Evolutionary conservation across 2,329 filamentous ascomycete genomes (phyloP), one percentile per base, ranked within the genome.

Genomic region (Emergomyces pasteurianus): DNA sequence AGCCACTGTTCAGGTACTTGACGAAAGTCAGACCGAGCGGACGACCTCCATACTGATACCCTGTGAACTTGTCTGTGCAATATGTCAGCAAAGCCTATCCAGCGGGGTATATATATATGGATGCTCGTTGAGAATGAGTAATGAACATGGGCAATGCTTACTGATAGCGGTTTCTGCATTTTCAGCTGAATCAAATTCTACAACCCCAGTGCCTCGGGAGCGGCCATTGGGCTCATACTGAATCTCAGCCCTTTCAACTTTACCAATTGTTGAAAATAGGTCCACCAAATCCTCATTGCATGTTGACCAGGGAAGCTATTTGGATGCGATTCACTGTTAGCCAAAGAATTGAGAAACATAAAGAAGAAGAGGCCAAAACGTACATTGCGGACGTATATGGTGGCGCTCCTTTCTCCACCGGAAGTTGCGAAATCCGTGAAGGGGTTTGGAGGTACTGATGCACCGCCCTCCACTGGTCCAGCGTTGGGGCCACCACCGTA

Each of bases 231-330:
- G 88, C 75, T 99, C 94, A 71, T 99, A 97, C 76, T 99, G 94
- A 61, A 99, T 97, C 77, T 99, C 94, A n/a, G 94, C 94, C 69
- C 94, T 91, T 70, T 96, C 91, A 62, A 99, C 94, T 75, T 96
- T 96, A 65, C 94, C 94, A 70, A 99, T 99, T 12, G 94, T 99
- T 21, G 89, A 92, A 80, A 99, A 99, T 23, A 99, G 83, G 73
- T 99, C 94, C 61, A 97, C 85, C 31, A 99, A 80, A 74, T 99
- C 94, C 65, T 99, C 94, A 72, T 99, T 97, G 79, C 92, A 96
- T 18, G 94, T 99, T 34, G 94, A 97, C 94, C 94, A 99, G 14
- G 94, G 94, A 65, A 99, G 84, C 92, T 96, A 68, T 42, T 61
- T 55, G 57, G 21, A 56, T 8, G 18, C 1, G 28, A 9, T n/a